A percentile compares a stretch with the other conserved stretches of the same genome.
Conservation (phyloP, 2,329 filamentous ascomycete species). For the Monilinia polystroma region DNA sequence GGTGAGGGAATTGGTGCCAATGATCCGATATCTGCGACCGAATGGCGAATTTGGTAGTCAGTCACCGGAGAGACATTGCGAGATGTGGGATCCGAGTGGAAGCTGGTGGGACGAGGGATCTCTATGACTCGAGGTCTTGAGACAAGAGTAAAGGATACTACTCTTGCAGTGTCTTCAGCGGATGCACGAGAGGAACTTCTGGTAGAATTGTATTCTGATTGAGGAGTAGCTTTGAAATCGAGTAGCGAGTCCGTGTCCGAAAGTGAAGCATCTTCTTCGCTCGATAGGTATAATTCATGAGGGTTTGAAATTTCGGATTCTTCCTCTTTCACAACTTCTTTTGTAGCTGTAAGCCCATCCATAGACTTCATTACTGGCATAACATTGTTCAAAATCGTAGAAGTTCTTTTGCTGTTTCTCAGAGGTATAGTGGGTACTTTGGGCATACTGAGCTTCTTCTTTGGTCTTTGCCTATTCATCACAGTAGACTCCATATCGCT, state of each 20-base stretch:
- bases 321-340: slow-evolving; percentile 27
- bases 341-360: slow-evolving; percentile 29
- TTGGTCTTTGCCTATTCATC: slow-evolving; percentile 30
- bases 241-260: slow-evolving; percentile 56
- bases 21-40: slow-evolving; percentile 16
- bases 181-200: slow-evolving; percentile 34
- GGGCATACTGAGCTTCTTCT: slow-evolving; percentile 31
- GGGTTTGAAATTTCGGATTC: slow-evolving; percentile 40
- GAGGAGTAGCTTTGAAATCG: slow-evolving; percentile 42
- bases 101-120: slow-evolving; percentile 37
- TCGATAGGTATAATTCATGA: slow-evolving; percentile 63
- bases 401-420: slow-evolving; percentile 34
- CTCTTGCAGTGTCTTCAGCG: slow-evolving; percentile 56
- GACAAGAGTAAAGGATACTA: slow-evolving; percentile 58
- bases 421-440: slow-evolving; percentile 32
- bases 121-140: slow-evolving; percentile 55
- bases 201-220: slow-evolving; percentile 41
- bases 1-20: background rate
- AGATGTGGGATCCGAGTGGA: slow-evolving; percentile 16
- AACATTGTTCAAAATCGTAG: slow-evolving; percentile 33
- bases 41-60: slow-evolving; percentile 19
- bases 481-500: slow-evolving; percentile 38
- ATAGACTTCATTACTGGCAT: slow-evolving; percentile 36
- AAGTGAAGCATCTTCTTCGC: slow-evolving; percentile 64
- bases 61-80: slow-evolving; percentile 7